A percentile compares a stretch with the other conserved stretches of the same genome.
phyloP scores from a whole-genome alignment of 2,329 filamentous ascomycete genomes.

The Didymella sp. region DNA sequence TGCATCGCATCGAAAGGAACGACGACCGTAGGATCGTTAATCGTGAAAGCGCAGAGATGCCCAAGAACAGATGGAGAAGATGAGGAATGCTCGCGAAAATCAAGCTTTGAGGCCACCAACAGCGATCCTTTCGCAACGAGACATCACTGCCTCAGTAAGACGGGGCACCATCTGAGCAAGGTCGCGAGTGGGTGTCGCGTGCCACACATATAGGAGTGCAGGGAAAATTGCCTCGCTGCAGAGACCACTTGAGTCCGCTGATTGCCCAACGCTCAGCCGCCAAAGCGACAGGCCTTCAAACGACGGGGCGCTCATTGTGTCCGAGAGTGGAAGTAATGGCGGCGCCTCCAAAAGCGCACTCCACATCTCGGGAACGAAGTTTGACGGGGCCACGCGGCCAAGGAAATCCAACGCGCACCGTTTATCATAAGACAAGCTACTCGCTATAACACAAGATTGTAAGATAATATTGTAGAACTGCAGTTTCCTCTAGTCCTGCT shows the following conservation, averaged over 20 bases:
- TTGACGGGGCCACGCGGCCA: too few species aligned
- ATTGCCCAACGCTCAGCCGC: slow-evolving; percentile 3
- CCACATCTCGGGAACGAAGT: slow-evolving; percentile 14
- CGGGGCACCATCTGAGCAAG: slow-evolving; percentile 8
- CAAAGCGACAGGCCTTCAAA: slow-evolving; percentile 2
- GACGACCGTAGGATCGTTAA: slow-evolving; percentile 17
- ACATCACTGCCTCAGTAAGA: slow-evolving; percentile 12
- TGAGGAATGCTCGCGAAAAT: not conserved
- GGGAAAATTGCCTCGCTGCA: slow-evolving; percentile 4
- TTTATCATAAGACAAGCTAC: too few species aligned
- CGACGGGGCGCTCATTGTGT: slow-evolving; percentile 4
- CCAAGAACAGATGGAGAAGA: not conserved
- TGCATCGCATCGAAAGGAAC: slow-evolving; percentile 20
- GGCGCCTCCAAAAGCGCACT: slow-evolving; percentile 9
- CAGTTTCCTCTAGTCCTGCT: too few species aligned
- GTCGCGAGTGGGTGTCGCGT: slow-evolving; percentile 16
- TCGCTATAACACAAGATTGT: too few species aligned
- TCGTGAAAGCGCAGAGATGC: slow-evolving; percentile 8
- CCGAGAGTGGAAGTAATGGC: slow-evolving; percentile 15
- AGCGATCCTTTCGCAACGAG: slow-evolving; percentile 6
- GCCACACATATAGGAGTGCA: slow-evolving; percentile 8
- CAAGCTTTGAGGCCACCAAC: slow-evolving; percentile 5
- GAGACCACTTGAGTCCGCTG: slow-evolving; percentile 1
- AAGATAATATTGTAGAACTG: too few species aligned
- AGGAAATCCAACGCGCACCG: too few species aligned